Base-by-base conservation (phyloP, 2,329 filamentous ascomycete genomes). In the Aspergillus calidoustus region DNA sequence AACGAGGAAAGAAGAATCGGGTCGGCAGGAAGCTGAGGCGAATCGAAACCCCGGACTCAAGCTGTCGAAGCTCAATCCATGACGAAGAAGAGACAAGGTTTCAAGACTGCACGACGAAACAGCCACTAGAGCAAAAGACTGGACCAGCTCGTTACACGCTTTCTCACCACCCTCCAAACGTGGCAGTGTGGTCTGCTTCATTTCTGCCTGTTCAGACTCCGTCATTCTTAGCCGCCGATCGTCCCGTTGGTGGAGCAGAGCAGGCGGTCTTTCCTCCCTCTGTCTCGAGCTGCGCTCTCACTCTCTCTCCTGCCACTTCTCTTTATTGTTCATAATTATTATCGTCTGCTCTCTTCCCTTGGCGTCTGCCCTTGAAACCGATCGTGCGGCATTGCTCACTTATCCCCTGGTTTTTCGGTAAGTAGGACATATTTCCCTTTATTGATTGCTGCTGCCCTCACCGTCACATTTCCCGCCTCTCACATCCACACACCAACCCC, bases 191-290 rank as follows among this genome's bases (percentile, higher is more conserved):
- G 60, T 66, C 64, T 66, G 34, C 64, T 63, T 67, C 62, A 70
- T 68, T 71, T 59, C 57, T 59, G 57, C 57, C 57, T 59, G 51
- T 17, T 59, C 51, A 49, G 47, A 31, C 55, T 50, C 30, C 51
- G 50, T 54, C 51, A 66, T 66, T 69, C 66, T 70, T 70, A 75
- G 68, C 71, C 67, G 72, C 71, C 64, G 72, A 75, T 75, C 73
- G 71, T 66, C 60, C 69, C 69, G 69, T 51, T 73, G 64, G 67
- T 69, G 71, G 72, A 73, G 71, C 70, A 55, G 58, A 58, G 55
- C 55, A 58, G 38, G 38, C 51, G 59, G 50, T 62, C 55, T 30
- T 52, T 56, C 51, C 54, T 61, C 55, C 53, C 56, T 58, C 56
- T 51, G 69, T 43, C 53, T 58, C 61, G 41, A 52, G 51, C 54